A percentile compares a stretch with the other conserved stretches of the same genome.
Evolutionary conservation across 352 stramenopile genomes (phyloP).

Genomic region (Pythium diclinum): DNA sequence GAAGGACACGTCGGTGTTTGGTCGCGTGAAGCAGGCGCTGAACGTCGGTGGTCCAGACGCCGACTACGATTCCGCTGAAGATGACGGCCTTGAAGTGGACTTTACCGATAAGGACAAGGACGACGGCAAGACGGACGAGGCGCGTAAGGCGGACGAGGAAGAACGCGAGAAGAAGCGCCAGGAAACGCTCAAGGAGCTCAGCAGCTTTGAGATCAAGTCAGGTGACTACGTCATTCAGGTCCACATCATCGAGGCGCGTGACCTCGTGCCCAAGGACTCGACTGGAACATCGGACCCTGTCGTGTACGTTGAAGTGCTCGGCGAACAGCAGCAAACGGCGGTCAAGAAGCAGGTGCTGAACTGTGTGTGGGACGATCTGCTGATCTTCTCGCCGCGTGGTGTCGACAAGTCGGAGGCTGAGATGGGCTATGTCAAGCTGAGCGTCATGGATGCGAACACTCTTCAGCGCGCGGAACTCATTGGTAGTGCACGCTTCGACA

Average conservation of each 20-base stretch:
- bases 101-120: conserved; percentile 43
- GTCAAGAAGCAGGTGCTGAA: conserved; percentile 87
- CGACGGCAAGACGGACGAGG: conserved; percentile 50
- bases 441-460: conserved; percentile 85
- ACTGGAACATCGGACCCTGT: conserved; percentile 90
- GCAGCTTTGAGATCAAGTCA: conserved; percentile 80
- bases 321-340: conserved; percentile 79
- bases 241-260: conserved; percentile 88
- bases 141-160: conserved; percentile 68
- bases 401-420: conserved; percentile 83
- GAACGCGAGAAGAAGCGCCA: conserved; percentile 71
- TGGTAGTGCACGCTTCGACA: conserved; percentile 81
- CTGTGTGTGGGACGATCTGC: conserved; percentile 81
- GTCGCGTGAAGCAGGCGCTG: conserved; percentile 31
- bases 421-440: conserved; percentile 77
- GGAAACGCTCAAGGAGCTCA: conserved; percentile 72
- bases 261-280: conserved; percentile 84
- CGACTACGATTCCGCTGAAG: conserved; percentile 70
- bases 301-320: conserved; percentile 86
- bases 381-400: conserved; percentile 76
- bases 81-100: conserved; percentile 69
- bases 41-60: conserved; percentile 60
- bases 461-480: conserved; percentile 88
- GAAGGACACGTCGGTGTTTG: conserved; percentile 62
- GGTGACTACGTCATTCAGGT: conserved; percentile 89